A percentile compares a stretch with the other conserved stretches of the same genome.
These are phyloP conservation scores for Yamadazyma insecticola DNA, from an alignment of 805 yeast genomes.

Conservation along the genomic window DNA sequence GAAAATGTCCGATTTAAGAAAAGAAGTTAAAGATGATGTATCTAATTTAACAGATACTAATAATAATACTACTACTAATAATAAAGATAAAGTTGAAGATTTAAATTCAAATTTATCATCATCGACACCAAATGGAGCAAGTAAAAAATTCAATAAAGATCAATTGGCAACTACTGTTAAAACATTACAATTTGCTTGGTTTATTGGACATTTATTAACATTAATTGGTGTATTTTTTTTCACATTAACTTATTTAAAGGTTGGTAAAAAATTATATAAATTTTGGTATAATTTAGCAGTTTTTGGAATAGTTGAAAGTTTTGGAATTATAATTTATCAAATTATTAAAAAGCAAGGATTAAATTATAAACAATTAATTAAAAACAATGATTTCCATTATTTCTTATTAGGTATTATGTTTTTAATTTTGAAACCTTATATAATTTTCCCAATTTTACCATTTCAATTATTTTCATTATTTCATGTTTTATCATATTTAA, in stretches of 20 bases:
- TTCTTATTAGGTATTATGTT: constrained; percentile 50
- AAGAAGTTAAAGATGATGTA: too few relatives aligned
- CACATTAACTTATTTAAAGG: constrained; percentile 27
- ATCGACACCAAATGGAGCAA: not conserved
- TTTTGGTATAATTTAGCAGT: constrained; percentile 56
- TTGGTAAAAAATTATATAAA: constrained; percentile 18
- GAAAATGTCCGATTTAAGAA: too few relatives aligned
- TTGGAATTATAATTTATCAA: constrained; percentile 72
- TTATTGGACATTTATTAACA: constrained; percentile 41
- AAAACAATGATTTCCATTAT: constrained; percentile 72
- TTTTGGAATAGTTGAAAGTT: constrained; percentile 64
- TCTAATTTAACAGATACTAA: too few relatives aligned
- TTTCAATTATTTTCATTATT: constrained; percentile 74
- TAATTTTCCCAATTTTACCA: constrained; percentile 62
- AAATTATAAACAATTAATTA: constrained; percentile 17
- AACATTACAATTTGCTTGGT: constrained; percentile 75
- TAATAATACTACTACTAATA: too few relatives aligned
- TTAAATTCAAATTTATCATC: too few relatives aligned
- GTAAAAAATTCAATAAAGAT: constrained; percentile 6
- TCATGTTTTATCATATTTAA: constrained; percentile 72
- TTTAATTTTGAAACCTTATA: constrained; percentile 50
- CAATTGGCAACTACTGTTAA: constrained; percentile 18
- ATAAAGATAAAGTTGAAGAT: too few relatives aligned
- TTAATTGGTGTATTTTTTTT: constrained; percentile 26
- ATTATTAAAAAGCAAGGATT: constrained; percentile 27